Evolutionary conservation across 2,329 filamentous ascomycete genomes (phyloP).

Genomic region (Arthrinium phaeospermum): DNA sequence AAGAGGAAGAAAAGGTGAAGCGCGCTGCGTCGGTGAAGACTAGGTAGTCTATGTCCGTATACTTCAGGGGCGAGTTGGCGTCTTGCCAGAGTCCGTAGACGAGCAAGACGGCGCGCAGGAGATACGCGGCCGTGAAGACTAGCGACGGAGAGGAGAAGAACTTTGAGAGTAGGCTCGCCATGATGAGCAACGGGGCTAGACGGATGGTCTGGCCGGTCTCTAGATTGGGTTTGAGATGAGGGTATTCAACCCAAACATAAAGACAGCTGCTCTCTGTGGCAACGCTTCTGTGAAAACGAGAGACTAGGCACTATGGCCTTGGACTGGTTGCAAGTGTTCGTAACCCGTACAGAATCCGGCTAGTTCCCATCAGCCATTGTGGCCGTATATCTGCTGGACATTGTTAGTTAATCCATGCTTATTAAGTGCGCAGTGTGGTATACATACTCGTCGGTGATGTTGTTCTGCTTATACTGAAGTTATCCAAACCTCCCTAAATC

Average conservation of each 20-base stretch:
- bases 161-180: conserved; percentile 33
- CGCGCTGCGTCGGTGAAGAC: conserved; percentile 96
- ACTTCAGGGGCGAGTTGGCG: conserved; percentile 88
- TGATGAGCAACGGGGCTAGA: conserved; percentile 20
- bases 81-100: conserved; percentile 94
- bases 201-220: not conserved
- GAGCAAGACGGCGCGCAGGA: conserved; percentile 76
- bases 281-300: not conserved
- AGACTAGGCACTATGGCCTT: not conserved
- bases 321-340: not conserved
- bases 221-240: too few species aligned
- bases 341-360: not conserved
- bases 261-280: not conserved
- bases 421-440: not conserved
- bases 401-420: not conserved
- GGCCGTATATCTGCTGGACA: not conserved
- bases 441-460: not conserved
- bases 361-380: not conserved
- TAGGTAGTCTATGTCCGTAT: conserved; percentile 98
- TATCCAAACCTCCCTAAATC: conserved; percentile 10
- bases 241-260: not conserved
- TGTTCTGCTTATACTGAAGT: conserved; percentile 5
- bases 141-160: conserved; percentile 48
- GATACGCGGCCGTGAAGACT: conserved; percentile 62
- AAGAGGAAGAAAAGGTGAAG: conserved; percentile 54